Conservation (phyloP, 1,284 basidiomycete genomes). For the Rhodotorula sp. region DNA sequence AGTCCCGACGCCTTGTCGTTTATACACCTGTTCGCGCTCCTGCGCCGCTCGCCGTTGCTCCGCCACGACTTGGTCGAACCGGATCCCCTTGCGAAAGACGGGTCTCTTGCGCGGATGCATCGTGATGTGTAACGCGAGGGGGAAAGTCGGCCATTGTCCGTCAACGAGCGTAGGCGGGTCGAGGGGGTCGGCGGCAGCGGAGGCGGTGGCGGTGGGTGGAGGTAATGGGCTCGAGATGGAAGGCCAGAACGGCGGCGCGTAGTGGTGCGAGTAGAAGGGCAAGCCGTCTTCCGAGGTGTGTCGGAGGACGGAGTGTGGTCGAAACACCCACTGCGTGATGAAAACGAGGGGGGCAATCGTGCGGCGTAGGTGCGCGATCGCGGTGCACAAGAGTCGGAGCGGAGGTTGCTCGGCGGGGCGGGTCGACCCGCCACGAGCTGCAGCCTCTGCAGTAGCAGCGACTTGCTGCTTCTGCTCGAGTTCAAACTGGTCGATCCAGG, state of each 20-base stretch:
- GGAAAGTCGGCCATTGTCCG: conserved; percentile 29
- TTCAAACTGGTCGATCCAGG: conserved; percentile 70
- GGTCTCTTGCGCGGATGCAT: conserved; percentile 45
- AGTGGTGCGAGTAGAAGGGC: conserved; percentile 46
- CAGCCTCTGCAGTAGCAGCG: neutral
- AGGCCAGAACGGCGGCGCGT: conserved; percentile 59
- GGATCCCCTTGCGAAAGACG: conserved; percentile 44
- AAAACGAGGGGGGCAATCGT: conserved; percentile 60
- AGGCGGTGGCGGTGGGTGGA: conserved; percentile 11
- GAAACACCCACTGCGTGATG: conserved; percentile 66
- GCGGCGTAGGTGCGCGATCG: conserved; percentile 58
- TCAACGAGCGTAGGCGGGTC: neutral
- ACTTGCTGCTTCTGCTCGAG: conserved; percentile 23
- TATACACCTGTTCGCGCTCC: neutral
- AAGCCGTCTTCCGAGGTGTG: conserved; percentile 38
- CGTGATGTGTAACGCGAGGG: conserved; percentile 57
- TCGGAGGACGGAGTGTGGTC: conserved; percentile 43
- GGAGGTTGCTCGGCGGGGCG: conserved; percentile 24
- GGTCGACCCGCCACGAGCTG: conserved; percentile 1
- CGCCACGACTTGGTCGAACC: conserved; percentile 43
- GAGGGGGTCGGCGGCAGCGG: conserved; percentile 18
- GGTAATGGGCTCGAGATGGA: conserved; percentile 53
- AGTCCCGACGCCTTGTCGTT: neutral
- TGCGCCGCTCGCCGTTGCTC: neutral
- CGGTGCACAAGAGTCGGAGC: conserved; percentile 46